Conservation (phyloP, 2,329 filamentous ascomycete species). For the Ceratocystis harringtonii region DNA sequence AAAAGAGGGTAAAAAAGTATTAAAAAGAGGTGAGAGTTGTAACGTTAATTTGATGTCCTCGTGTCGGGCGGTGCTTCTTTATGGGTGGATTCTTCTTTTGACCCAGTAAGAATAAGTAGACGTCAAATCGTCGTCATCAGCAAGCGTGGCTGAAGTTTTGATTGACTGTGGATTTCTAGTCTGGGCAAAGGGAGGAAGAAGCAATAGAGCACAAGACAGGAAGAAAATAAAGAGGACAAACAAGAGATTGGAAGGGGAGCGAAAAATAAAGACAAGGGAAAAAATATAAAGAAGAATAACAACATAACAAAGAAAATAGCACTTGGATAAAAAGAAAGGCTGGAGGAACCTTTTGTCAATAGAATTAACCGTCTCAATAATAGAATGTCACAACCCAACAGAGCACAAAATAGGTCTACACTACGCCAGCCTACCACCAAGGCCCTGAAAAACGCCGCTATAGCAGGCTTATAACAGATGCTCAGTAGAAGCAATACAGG, state of each 20-base stretch:
- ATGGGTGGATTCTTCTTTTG: no score
- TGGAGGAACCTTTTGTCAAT: background rate
- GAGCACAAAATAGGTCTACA: background rate
- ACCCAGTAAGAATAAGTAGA: no score
- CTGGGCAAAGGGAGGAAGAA: no score
- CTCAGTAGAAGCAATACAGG: background rate
- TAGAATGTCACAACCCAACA: background rate
- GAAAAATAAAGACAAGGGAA: background rate
- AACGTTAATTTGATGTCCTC: no score
- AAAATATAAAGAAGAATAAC: background rate
- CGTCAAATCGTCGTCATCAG: no score
- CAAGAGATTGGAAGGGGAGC: background rate
- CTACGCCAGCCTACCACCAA: background rate
- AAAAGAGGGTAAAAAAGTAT: background rate
- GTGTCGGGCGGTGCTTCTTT: no score
- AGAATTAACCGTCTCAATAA: background rate
- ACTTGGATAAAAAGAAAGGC: background rate
- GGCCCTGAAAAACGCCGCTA: background rate
- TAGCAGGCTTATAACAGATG: background rate
- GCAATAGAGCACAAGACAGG: no score
- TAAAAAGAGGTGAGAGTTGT: background rate
- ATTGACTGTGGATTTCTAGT: no score
- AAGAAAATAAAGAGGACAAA: no score
- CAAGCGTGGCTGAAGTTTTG: no score
- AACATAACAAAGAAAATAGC: background rate